These are phyloP conservation scores for Ordospora colligata DNA, from an alignment of 371 early-diverging fungal species.

Conservation along the genomic window DNA sequence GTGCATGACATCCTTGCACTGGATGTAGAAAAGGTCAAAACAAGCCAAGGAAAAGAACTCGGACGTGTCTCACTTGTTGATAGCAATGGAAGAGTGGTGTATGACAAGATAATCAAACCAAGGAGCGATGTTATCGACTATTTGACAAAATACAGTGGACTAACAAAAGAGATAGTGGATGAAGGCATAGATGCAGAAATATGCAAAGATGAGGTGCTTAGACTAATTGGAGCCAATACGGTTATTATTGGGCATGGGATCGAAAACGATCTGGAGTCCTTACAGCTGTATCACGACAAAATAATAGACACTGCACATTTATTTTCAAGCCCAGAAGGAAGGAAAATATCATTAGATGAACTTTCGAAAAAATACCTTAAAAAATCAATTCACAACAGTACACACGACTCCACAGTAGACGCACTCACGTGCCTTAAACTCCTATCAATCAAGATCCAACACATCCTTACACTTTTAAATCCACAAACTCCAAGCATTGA, in stretches of 20 bases:
- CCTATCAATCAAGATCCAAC: slow-evolving; percentile 34
- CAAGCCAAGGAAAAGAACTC: slow-evolving; percentile 45
- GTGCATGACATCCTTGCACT: slow-evolving; percentile 46
- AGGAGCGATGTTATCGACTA: slow-evolving; percentile 49
- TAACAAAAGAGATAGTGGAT: slow-evolving; percentile 29
- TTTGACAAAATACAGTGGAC: slow-evolving; percentile 52
- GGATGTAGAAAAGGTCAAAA: slow-evolving; percentile 60
- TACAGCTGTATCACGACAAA: slow-evolving; percentile 50
- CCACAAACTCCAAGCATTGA: neutral
- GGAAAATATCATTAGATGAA: slow-evolving; percentile 45
- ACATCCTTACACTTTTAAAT: slow-evolving; percentile 11
- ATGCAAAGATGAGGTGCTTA: slow-evolving; percentile 29
- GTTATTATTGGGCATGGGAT: slow-evolving; percentile 59
- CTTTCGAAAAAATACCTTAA: slow-evolving; percentile 46
- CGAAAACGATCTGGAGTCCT: slow-evolving; percentile 55
- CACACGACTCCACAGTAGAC: slow-evolving; percentile 56
- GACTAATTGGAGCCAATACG: slow-evolving; percentile 56
- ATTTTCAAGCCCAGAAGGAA: slow-evolving; percentile 43
- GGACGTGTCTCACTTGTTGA: slow-evolving; percentile 55
- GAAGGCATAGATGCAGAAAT: slow-evolving; percentile 31
- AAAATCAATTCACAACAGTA: slow-evolving; percentile 43
- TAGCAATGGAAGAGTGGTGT: slow-evolving; percentile 39
- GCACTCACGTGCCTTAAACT: slow-evolving; percentile 43
- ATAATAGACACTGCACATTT: slow-evolving; percentile 59
- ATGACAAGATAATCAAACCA: slow-evolving; percentile 56